Percentiles rank a stretch among this genome's conserved stretches.
Evolutionary conservation across 2,329 filamentous ascomycete genomes (phyloP).

Genomic region (Cladorrhinum sp.): DNA sequence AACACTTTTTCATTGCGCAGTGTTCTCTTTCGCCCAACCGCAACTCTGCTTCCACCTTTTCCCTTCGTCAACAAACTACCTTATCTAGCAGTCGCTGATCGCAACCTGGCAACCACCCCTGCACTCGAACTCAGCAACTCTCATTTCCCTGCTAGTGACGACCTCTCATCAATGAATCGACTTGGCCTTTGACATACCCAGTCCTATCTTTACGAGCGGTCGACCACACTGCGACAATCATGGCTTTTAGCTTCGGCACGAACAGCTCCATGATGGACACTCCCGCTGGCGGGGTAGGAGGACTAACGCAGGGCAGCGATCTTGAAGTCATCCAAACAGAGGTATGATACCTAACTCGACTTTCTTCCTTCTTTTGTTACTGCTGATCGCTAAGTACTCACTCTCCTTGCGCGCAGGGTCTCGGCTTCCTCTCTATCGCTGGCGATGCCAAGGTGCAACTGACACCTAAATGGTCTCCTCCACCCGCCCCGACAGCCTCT

Average conservation of each 20-base stretch:
- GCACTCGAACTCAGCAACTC: not conserved
- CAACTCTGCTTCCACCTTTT: not conserved
- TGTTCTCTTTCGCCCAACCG: not conserved
- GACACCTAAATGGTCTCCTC: conserved; percentile 71
- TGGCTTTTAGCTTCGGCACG: conserved; percentile 63
- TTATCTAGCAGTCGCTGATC: not conserved
- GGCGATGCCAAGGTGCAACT: conserved; percentile 81
- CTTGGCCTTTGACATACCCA: conserved; percentile 28
- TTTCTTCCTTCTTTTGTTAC: conserved; percentile 6
- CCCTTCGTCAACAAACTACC: not conserved
- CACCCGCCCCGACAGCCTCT: conserved; percentile 74
- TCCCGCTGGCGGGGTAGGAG: conserved; percentile 38
- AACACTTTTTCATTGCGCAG: not conserved
- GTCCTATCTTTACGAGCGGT: conserved; percentile 34
- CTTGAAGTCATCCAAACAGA: conserved; percentile 80
- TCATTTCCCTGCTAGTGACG: not conserved
- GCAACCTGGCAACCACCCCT: not conserved
- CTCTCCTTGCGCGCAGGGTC: conserved; percentile 43
- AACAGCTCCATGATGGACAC: conserved; percentile 42
- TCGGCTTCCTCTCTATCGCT: conserved; percentile 78
- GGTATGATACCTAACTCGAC: conserved; percentile 45
- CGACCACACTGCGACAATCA: conserved; percentile 40
- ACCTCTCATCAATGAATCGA: conserved; percentile 26
- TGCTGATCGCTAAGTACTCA: conserved; percentile 19
- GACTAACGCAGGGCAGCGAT: conserved; percentile 54